Conservation (phyloP, 2,329 filamentous ascomycete genomes). For the Exserohilum turcica region DNA sequence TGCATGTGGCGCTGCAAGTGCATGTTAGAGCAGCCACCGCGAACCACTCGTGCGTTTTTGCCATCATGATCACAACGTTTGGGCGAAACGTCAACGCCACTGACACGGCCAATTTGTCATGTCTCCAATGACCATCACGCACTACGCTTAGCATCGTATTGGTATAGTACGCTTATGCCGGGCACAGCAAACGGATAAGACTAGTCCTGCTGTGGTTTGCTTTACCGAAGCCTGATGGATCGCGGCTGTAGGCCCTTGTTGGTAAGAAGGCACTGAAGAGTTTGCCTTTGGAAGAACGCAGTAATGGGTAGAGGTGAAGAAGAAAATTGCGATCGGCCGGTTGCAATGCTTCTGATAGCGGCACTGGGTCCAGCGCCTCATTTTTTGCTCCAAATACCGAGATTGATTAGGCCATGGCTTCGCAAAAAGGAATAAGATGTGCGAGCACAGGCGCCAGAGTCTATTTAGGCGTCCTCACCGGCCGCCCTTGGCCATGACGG, state of each 20-base stretch:
- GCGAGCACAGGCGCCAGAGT: neutral
- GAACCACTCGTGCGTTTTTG: slow-evolving; percentile 8
- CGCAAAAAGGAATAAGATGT: neutral
- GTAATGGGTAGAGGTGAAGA: neutral
- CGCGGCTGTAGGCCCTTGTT: neutral
- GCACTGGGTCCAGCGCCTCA: neutral
- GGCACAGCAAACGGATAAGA: neutral
- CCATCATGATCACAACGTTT: neutral
- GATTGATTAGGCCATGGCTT: neutral
- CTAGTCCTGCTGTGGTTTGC: slow-evolving; percentile 8
- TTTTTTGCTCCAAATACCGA: neutral
- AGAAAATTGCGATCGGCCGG: neutral
- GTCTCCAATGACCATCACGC: neutral
- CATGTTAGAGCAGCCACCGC: slow-evolving; percentile 1
- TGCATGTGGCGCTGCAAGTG: neutral
- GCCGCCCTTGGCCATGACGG: neutral
- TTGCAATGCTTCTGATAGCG: neutral
- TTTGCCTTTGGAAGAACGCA: neutral
- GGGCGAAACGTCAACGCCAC: slow-evolving; percentile 1
- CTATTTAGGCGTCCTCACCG: slow-evolving; percentile 1
- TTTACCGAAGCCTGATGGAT: neutral
- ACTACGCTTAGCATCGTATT: neutral
- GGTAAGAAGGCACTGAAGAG: neutral
- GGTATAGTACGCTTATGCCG: neutral
- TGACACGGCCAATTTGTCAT: neutral